Evolutionary conservation across 129 eudicot genomes (phyloP).

Genomic region (Apium graveolens): DNA sequence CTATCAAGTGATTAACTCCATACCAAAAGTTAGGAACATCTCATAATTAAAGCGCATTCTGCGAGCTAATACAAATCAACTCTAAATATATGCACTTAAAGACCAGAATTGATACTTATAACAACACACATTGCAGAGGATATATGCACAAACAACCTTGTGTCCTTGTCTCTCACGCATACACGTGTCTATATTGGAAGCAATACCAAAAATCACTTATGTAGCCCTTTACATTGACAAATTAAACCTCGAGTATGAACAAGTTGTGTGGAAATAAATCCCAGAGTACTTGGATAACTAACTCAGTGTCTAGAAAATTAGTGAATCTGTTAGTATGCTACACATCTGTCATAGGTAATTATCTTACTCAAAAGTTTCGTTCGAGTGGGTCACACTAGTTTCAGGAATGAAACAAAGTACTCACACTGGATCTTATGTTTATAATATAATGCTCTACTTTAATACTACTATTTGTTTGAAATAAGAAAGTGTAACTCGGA

Average conservation of each 20-base stretch:
- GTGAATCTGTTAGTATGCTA: neutral
- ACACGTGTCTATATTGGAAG: neutral
- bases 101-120: no score
- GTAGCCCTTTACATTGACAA: no score
- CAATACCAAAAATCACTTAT: neutral
- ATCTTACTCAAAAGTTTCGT: neutral
- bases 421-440: neutral
- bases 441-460: neutral
- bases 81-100: neutral
- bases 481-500: neutral
- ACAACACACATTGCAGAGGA: no score
- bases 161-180: neutral
- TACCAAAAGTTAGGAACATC: neutral
- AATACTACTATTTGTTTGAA: neutral
- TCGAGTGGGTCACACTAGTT: neutral
- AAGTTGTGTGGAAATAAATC: no score
- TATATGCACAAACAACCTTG: neutral
- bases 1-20: neutral
- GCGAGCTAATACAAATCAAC: neutral
- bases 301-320: neutral
- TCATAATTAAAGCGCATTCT: conserved; percentile 1
- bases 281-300: neutral
- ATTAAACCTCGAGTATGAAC: no score
- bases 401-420: neutral
- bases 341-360: neutral